These are phyloP conservation scores for Vaccinium darrowii DNA, from an alignment of 148 eudicot species.

Conservation along the genomic window DNA sequence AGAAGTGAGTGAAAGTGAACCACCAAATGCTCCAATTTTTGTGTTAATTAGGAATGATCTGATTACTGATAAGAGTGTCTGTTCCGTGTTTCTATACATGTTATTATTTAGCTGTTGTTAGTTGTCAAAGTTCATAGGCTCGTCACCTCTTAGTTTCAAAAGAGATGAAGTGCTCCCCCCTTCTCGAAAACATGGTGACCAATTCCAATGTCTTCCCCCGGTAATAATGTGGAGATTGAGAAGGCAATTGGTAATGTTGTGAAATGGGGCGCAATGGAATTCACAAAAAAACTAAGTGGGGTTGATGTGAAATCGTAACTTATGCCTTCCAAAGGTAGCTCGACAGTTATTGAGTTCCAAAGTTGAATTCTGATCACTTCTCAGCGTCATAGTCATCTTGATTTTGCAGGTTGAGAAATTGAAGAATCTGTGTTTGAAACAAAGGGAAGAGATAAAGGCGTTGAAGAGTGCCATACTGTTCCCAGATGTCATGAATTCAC, in stretches of 20 bases:
- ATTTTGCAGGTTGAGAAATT: conserved; percentile 68
- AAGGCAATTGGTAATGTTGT: not conserved
- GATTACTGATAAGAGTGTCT: not conserved
- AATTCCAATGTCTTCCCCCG: not conserved
- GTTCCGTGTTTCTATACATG: not conserved
- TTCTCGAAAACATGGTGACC: not conserved
- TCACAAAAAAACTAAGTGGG: not conserved
- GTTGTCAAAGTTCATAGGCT: not conserved
- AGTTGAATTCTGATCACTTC: not conserved
- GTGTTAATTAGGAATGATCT: not conserved
- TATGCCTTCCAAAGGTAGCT: not conserved
- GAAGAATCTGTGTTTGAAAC: conserved; percentile 88
- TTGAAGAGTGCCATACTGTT: conserved; percentile 75
- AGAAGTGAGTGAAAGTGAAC: no score
- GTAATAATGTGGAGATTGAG: not conserved
- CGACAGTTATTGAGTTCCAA: not conserved
- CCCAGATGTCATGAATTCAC: conserved; percentile 72
- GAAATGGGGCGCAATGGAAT: not conserved
- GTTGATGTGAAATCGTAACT: not conserved
- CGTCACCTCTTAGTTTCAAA: not conserved
- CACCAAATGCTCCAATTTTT: not conserved
- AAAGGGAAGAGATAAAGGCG: conserved; percentile 89
- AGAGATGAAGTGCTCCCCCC: not conserved
- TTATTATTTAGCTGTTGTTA: not conserved
- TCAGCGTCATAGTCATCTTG: not conserved